Conservation (phyloP, 2,329 filamentous ascomycete species). For the Paecilomyces sp. region DNA sequence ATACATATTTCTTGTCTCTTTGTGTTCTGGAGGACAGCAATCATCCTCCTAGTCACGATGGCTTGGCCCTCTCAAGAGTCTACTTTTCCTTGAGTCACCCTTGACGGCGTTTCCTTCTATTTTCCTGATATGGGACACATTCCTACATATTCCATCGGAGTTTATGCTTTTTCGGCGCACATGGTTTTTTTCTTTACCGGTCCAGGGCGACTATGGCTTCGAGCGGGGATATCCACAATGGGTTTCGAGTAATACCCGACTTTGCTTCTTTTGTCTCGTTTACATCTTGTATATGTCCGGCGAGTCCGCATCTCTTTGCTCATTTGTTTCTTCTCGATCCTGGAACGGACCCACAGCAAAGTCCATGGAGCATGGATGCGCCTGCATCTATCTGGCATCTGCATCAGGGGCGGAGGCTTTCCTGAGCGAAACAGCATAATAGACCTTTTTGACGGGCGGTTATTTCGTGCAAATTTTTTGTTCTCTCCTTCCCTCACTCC, state of each 20-base stretch:
- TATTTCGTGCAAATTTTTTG: neutral
- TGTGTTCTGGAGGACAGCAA: neutral
- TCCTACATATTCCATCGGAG: neutral
- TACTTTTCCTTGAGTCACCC: neutral
- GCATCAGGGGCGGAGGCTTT: neutral
- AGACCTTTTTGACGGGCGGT: neutral
- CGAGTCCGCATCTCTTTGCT: neutral
- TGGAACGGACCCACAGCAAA: neutral
- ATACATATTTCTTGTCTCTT: neutral
- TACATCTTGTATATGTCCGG: slow-evolving; percentile 1
- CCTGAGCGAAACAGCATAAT: neutral
- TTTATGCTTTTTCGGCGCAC: neutral
- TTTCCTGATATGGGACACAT: neutral
- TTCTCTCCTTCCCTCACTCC: neutral
- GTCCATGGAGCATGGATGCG: neutral
- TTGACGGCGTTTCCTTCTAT: neutral
- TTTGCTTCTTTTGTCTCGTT: neutral
- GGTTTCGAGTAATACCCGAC: neutral
- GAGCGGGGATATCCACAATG: neutral
- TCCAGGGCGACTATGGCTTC: neutral
- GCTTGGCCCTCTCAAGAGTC: neutral
- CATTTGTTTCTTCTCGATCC: neutral
- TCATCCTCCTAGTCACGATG: neutral
- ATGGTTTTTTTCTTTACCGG: neutral
- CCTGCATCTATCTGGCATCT: neutral